phyloP scores from a whole-genome alignment of 495 filamentous ascomycete genomes.

The Neurospora sp. region DNA sequence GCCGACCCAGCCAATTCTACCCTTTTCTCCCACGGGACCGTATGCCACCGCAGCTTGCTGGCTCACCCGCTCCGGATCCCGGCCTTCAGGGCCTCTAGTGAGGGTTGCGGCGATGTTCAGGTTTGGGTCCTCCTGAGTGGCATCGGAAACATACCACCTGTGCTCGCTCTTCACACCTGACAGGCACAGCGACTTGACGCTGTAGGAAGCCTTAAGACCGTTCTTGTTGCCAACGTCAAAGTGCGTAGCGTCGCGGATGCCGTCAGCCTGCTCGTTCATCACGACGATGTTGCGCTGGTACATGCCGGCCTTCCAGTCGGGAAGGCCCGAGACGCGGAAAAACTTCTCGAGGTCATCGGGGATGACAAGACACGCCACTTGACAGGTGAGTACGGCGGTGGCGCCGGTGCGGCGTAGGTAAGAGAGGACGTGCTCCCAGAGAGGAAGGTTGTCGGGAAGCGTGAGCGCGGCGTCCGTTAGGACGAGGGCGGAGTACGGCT shows the following conservation, averaged over 20 bases:
- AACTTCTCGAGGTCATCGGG: not conserved
- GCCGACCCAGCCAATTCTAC: not conserved
- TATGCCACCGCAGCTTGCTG: not conserved
- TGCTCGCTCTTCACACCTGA: not conserved
- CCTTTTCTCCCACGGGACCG: not conserved
- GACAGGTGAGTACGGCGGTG: not conserved
- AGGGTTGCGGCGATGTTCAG: not conserved
- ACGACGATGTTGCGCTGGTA: not conserved
- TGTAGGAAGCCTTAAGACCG: not conserved
- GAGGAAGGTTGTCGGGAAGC: not conserved
- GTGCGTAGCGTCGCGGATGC: not conserved
- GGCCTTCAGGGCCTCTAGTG: not conserved
- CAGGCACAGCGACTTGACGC: not conserved
- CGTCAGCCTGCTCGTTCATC: not conserved
- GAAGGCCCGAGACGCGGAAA: not conserved
- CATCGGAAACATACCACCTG: not conserved
- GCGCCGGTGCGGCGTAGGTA: not conserved
- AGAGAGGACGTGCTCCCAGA: not conserved
- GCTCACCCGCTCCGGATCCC: not conserved
- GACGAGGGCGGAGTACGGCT: not conserved
- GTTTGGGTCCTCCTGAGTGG: not conserved
- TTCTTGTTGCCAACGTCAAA: not conserved
- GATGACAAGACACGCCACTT: not conserved
- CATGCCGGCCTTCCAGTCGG: not conserved
- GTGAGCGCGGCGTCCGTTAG: not conserved